These are phyloP conservation scores for Suillus alpinus DNA, from an alignment of 768 basidiomycete genomes.

Conservation along the genomic window DNA sequence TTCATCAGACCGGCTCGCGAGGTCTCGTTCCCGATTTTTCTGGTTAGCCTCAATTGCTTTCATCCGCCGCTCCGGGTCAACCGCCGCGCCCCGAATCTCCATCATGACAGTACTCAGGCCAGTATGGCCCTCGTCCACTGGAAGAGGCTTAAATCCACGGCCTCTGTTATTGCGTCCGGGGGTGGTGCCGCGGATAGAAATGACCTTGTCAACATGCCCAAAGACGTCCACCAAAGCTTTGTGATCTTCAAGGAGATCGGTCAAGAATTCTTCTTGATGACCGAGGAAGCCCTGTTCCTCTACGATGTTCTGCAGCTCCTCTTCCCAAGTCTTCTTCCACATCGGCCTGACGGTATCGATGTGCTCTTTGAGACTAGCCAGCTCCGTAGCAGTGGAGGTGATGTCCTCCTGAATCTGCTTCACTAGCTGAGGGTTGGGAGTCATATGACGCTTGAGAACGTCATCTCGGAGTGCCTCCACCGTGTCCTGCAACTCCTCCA, in stretches of 20 bases:
- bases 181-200: constrained; percentile 57
- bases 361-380: constrained; percentile 77
- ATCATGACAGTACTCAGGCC: constrained; percentile 81
- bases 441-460: constrained; percentile 83
- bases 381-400: constrained; percentile 57
- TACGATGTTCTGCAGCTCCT: constrained; percentile 93
- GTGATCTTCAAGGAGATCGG: constrained; percentile 88
- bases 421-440: constrained; percentile 73
- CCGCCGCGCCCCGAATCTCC: constrained; percentile 80
- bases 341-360: constrained; percentile 88
- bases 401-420: constrained; percentile 73
- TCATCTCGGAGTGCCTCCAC: constrained; percentile 90
- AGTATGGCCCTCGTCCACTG: constrained; percentile 62
- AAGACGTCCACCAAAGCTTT: constrained; percentile 87
- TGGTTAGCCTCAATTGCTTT: constrained; percentile 92
- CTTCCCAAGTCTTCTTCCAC: constrained; percentile 99
- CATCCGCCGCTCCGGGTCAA: constrained; percentile 81
- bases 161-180: constrained; percentile 37
- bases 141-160: constrained; percentile 58
- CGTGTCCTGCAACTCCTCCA: constrained; percentile 90
- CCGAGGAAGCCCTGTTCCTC: constrained; percentile 94
- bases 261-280: constrained; percentile 89
- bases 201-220: constrained; percentile 88
- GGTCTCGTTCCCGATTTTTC: constrained; percentile 74
- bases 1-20: constrained; percentile 71